phyloP scores from a whole-genome alignment of 345 rosid genomes.

The Euphorbia pulcherrima region DNA sequence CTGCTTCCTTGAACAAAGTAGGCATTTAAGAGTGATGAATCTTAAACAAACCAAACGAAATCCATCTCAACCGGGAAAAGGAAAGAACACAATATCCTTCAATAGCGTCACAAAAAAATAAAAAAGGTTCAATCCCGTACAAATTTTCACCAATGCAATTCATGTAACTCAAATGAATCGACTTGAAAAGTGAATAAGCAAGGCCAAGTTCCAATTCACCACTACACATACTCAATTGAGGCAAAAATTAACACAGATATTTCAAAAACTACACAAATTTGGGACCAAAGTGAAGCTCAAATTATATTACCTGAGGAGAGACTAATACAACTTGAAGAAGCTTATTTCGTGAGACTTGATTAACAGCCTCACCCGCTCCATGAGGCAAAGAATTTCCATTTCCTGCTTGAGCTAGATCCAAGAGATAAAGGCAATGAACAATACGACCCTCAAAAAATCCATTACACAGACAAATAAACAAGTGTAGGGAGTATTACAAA shows the following conservation, averaged over 20 bases:
- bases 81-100: neutral
- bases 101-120: neutral
- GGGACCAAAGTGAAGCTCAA: neutral
- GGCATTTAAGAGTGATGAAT: neutral
- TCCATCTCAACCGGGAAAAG: neutral
- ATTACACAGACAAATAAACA: neutral
- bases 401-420: constrained; percentile 40
- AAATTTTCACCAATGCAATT: neutral
- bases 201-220: neutral
- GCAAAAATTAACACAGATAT: neutral
- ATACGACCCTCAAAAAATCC: neutral
- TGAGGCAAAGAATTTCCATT: constrained; percentile 39
- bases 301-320: constrained; percentile 69
- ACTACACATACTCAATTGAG: neutral
- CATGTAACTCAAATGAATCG: neutral
- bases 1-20: neutral
- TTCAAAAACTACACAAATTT: neutral
- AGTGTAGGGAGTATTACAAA: constrained; percentile 24
- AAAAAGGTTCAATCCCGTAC: neutral
- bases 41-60: neutral
- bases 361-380: constrained; percentile 43
- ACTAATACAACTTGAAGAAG: constrained; percentile 86
- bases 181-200: neutral
- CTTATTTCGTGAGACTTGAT: constrained; percentile 39
- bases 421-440: neutral